Percentiles rank a stretch among this genome's conserved stretches.
Conservation (phyloP, 148 eudicot species). For the Rhododendron williamsianum region DNA sequence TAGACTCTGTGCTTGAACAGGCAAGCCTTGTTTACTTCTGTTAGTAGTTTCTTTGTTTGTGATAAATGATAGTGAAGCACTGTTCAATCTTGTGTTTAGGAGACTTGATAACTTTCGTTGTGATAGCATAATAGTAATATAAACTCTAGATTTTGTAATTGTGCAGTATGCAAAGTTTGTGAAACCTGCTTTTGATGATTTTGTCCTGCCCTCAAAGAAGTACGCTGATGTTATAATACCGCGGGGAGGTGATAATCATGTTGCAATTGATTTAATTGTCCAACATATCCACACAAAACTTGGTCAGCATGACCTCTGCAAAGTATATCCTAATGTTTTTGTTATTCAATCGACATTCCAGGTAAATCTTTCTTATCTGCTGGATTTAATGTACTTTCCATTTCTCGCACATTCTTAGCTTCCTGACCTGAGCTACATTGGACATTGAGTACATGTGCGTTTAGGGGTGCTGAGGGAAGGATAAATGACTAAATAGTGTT, state of each 20-base stretch:
- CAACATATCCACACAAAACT: constrained; percentile 91
- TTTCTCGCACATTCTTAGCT: constrained; percentile 5
- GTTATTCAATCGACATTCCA: constrained; percentile 96
- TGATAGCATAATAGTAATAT: neutral
- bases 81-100: neutral
- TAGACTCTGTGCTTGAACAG: constrained; percentile 93
- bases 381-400: neutral
- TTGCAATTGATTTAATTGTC: constrained; percentile 90
- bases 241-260: constrained; percentile 96
- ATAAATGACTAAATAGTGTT: neutral
- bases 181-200: constrained; percentile 97
- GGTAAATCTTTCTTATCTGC: constrained; percentile 33
- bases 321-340: constrained; percentile 75
- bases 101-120: neutral
- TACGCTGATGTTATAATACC: constrained; percentile 97
- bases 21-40: constrained; percentile 35
- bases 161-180: constrained; percentile 97
- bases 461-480: neutral
- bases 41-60: neutral
- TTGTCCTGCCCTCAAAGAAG: constrained; percentile 91
- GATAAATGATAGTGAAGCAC: neutral
- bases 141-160: neutral
- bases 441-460: neutral
- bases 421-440: neutral
- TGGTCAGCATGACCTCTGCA: constrained; percentile 93